Evolutionary conservation across 345 rosid genomes (phyloP), one percentile per base, ranked within the genome.

Genomic region (Adansonia digitata): DNA sequence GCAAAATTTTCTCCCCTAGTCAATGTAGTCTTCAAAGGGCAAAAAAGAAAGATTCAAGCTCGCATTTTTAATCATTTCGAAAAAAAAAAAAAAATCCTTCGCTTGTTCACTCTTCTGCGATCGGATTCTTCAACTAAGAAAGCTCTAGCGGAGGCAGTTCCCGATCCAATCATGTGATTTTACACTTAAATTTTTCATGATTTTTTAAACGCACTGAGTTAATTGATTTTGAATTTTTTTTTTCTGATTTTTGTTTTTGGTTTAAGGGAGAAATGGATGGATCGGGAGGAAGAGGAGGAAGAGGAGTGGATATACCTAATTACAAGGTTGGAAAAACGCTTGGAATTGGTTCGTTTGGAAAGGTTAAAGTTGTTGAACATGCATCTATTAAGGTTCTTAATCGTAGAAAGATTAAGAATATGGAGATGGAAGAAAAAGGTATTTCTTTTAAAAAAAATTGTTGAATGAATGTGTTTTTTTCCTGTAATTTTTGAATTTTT

Each of bases 371-470:
- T 40, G 99, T 98, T 37, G 88, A 84, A 85, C 98, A 95, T 79
- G 85, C 81, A 35, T 84, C 99, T 3, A 88, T 95, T 78, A 95
- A 93, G 90, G 90, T 95, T 75, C 94, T 95, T 79, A 90, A 90
- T 49, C 98, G 94, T 29, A 90, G 88, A 46, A 89, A 90, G 83
- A 91, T 95, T 71, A 86, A 80, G 73, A 86, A 85, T 77, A 75
- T 85, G 90, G 93, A 84, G 45, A 95, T 91, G 97, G 96, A 92
- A 73, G 97, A 91, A 75, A 94, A 91, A 88, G 98, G 98, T 89
- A 75, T 10, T 0, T 24, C 5, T 11, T 34, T 35, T 18, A 18
- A 15, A 9, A 6, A 37, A 43, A 2, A 48, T 4, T 20, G 20
- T 4, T 24, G 59, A 53, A 53, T 53, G 59, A 53, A 20, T 40